A percentile compares a stretch with the other conserved stretches of the same genome.
Conservation (phyloP, 371 early-diverging fungal genomes). For the Zopfochytrium polystomum region DNA sequence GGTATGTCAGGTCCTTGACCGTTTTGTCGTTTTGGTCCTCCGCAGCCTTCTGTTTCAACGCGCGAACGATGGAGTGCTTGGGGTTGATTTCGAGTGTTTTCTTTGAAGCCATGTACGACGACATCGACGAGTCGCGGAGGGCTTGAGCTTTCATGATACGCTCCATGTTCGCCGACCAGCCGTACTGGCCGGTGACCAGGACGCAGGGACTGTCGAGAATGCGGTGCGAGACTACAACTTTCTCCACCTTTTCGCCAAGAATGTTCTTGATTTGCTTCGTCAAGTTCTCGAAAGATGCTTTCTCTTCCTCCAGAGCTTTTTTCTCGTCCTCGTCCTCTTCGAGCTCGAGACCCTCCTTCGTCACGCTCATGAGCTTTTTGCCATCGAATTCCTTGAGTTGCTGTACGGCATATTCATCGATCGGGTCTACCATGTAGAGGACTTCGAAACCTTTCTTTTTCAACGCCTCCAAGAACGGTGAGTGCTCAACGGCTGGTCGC, state of each 20-base stretch:
- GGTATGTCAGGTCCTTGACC: conserved; percentile 90
- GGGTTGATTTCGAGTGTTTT: conserved; percentile 98
- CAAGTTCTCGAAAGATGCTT: conserved; percentile 77
- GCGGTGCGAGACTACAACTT: conserved; percentile 92
- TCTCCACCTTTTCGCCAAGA: conserved; percentile 97
- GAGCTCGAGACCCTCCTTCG: conserved; percentile 98
- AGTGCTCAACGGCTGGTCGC: conserved; percentile 90
- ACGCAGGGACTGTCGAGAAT: conserved; percentile 95
- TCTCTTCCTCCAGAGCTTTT: conserved; percentile 79
- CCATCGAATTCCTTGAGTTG: conserved; percentile 98
- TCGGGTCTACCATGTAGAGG: conserved; percentile 78
- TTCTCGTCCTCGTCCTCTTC: conserved; percentile 96
- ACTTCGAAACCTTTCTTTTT: conserved; percentile 97
- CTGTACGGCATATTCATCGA: conserved; percentile 87
- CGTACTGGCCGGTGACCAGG: conserved; percentile 95
- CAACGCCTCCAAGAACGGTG: conserved; percentile 97
- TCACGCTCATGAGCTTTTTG: conserved; percentile 95
- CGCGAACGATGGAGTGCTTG: conserved; percentile 86
- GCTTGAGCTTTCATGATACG: conserved; percentile 99
- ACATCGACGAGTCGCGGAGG: conserved; percentile 93
- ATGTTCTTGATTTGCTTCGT: conserved; percentile 57
- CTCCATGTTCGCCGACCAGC: conserved; percentile 99
- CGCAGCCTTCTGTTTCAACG: conserved; percentile 83
- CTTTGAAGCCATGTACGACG: conserved; percentile 96
- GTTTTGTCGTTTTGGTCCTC: conserved; percentile 95